Evolutionary conservation across 2,329 filamentous ascomycete species (phyloP).

Genomic region (Chaetomiaceae sp.): DNA sequence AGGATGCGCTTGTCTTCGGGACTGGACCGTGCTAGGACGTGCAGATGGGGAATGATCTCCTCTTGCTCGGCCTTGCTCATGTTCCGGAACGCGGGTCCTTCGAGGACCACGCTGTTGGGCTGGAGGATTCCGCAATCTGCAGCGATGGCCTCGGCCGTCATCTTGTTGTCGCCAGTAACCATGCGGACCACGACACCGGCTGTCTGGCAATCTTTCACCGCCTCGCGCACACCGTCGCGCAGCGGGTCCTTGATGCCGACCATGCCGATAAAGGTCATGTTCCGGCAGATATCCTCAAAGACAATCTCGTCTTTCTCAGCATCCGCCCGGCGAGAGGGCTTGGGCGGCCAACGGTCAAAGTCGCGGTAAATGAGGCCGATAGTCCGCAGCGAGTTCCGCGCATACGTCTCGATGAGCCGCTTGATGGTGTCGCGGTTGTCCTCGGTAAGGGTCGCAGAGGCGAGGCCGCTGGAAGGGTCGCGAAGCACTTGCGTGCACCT

Average conservation of each 20-base stretch:
- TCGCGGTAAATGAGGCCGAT: conserved; percentile 82
- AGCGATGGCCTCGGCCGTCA: conserved; percentile 75
- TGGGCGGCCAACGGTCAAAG: conserved; percentile 79
- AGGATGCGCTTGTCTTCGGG: conserved; percentile 73
- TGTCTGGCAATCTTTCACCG: conserved; percentile 67
- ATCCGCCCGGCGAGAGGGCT: conserved; percentile 50
- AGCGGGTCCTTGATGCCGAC: conserved; percentile 81
- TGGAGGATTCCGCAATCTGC: conserved; percentile 73
- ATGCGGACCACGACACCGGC: conserved; percentile 78
- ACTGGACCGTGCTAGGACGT: conserved; percentile 69
- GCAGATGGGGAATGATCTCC: conserved; percentile 63
- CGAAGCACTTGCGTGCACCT: conserved; percentile 51
- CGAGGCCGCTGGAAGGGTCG: conserved; percentile 44
- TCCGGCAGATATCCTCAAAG: conserved; percentile 62
- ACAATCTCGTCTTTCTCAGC: conserved; percentile 56
- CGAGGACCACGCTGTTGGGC: conserved; percentile 65
- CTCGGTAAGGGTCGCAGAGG: conserved; percentile 42
- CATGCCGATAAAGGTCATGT: conserved; percentile 65
- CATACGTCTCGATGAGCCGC: conserved; percentile 70
- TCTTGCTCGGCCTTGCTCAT: conserved; percentile 61
- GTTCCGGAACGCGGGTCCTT: conserved; percentile 74
- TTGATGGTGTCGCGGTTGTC: conserved; percentile 56
- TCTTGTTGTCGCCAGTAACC: conserved; percentile 79
- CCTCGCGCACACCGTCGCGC: conserved; percentile 67
- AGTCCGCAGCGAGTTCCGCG: conserved; percentile 73